Evolutionary conservation across 768 basidiomycete species (phyloP).

Genomic region (Mrakia gelida): DNA sequence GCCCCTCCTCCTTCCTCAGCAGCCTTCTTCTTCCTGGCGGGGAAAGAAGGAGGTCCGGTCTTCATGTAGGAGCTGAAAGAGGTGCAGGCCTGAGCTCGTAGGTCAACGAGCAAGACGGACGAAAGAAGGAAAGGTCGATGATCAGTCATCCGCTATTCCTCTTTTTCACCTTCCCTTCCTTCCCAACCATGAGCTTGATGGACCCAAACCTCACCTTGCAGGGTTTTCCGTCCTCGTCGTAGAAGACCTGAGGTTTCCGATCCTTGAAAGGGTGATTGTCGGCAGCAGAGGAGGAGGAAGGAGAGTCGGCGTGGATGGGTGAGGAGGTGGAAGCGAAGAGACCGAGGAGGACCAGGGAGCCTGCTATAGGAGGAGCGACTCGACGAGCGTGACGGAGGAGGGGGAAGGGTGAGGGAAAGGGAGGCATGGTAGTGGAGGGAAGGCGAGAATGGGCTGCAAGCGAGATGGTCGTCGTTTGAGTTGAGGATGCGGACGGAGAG

Average conservation of each 20-base stretch:
- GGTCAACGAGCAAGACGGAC: not conserved
- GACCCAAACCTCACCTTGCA: not conserved
- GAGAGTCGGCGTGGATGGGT: conserved; percentile 14
- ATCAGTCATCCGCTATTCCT: not conserved
- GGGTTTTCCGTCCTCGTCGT: conserved; percentile 30
- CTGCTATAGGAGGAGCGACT: not conserved
- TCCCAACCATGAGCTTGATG: not conserved
- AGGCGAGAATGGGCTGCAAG: not conserved
- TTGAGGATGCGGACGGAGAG: not conserved
- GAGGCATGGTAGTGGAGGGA: not conserved
- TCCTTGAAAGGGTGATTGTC: conserved; percentile 4
- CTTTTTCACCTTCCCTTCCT: not conserved
- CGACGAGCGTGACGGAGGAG: not conserved
- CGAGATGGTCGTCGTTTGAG: not conserved
- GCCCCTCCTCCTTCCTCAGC: not conserved
- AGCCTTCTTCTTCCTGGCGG: not conserved
- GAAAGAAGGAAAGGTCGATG: not conserved
- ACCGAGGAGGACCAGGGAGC: conserved; percentile 3
- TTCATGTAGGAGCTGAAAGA: conserved; percentile 26
- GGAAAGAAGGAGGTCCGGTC: conserved; percentile 11
- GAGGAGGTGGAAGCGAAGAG: conserved; percentile 8
- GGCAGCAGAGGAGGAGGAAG: not conserved
- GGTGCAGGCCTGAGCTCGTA: conserved; percentile 14
- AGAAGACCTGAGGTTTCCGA: conserved; percentile 8
- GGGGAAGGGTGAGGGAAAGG: not conserved